Conservation (phyloP, 306 rosid genomes). For the Cucurbita ficifolia region DNA sequence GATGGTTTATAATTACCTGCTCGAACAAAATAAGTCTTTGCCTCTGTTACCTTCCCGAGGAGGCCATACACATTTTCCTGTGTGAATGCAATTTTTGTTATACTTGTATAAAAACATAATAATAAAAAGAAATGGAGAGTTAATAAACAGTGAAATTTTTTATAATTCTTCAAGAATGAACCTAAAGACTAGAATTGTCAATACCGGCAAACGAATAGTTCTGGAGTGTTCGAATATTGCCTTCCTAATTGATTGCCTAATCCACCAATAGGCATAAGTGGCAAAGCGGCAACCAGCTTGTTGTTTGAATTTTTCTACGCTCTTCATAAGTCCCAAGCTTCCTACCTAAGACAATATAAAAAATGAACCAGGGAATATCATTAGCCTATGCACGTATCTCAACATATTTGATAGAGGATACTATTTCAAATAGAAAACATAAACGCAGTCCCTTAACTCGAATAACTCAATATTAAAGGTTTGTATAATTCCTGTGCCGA, state of each 20-base stretch:
- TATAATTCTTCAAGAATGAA: neutral
- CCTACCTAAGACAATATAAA: conserved; percentile 48
- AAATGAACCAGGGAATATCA: conserved; percentile 7
- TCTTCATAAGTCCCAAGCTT: conserved; percentile 78
- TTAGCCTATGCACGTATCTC: neutral
- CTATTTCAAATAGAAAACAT: neutral
- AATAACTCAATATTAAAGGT: neutral
- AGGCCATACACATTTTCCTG: conserved; percentile 68
- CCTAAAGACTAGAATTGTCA: neutral
- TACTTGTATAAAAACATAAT: neutral
- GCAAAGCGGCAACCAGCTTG: conserved; percentile 72
- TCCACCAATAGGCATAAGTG: conserved; percentile 88
- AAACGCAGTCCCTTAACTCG: neutral
- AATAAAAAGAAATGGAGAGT: neutral
- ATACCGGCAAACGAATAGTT: conserved; percentile 78
- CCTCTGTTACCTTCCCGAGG: conserved; percentile 57
- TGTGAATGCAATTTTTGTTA: neutral
- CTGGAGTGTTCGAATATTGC: conserved; percentile 65
- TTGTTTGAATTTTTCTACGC: conserved; percentile 77
- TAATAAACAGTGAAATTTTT: neutral
- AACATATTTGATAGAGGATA: neutral
- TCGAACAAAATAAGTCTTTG: conserved; percentile 46
- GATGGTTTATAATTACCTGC: conserved; percentile 58
- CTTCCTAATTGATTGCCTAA: conserved; percentile 56
- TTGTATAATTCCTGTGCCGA: neutral